Evolutionary conservation across 139 green algal genomes (phyloP).

Genomic region (Haematococcus lacustris): DNA sequence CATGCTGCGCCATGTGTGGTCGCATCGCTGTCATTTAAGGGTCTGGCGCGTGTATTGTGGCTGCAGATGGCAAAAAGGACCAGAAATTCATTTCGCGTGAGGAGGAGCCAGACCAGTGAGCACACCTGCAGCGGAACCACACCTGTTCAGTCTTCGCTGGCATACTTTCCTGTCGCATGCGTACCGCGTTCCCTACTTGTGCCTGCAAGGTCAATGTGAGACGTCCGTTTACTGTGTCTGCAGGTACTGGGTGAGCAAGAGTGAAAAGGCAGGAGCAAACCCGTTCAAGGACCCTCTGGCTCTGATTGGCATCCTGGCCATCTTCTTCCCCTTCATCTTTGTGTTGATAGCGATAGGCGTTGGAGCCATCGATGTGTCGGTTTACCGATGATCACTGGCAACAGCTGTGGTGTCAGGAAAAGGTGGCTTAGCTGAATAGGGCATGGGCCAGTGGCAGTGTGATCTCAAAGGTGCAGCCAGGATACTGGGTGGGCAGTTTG

Average conservation of each 20-base stretch:
- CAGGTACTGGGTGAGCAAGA: conserved; percentile 22
- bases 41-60: too few species aligned
- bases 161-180: not conserved
- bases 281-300: conserved; percentile 33
- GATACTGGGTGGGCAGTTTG: too few species aligned
- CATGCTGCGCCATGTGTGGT: too few species aligned
- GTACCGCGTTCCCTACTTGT: not conserved
- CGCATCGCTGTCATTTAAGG: too few species aligned
- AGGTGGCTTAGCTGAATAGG: too few species aligned
- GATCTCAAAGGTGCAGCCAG: too few species aligned
- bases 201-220: not conserved
- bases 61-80: too few species aligned
- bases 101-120: conserved; percentile 23
- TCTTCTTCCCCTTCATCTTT: conserved; percentile 49
- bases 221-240: not conserved
- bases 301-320: conserved; percentile 36
- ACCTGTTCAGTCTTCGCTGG: not conserved
- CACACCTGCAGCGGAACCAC: not conserved
- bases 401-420: too few species aligned
- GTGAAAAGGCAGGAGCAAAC: conserved; percentile 13
- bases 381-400: conserved; percentile 41
- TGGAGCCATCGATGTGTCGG: conserved; percentile 35
- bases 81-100: conserved; percentile 22
- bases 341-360: conserved; percentile 28
- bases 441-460: too few species aligned